phyloP scores from a whole-genome alignment of 352 stramenopile species.

The Albugo candida region DNA sequence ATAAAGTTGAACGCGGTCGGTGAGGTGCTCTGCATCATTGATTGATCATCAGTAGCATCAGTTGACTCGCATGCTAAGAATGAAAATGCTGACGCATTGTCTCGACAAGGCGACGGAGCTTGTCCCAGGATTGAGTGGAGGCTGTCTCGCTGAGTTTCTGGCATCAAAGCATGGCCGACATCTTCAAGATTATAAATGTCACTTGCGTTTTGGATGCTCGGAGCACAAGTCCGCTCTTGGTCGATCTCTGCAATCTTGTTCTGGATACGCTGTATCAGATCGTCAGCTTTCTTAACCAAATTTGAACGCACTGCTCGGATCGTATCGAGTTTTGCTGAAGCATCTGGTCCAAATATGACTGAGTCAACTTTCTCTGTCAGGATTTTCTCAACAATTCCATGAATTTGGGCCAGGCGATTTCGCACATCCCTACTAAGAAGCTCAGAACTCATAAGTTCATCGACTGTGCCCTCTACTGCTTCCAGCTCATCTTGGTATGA shows the following conservation, averaged over 20 bases:
- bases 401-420: constrained; percentile 51
- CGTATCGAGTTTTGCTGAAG: constrained; percentile 42
- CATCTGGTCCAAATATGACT: constrained; percentile 51
- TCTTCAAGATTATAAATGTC: too few relatives aligned
- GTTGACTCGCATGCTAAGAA: too few relatives aligned
- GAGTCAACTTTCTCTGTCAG: constrained; percentile 61
- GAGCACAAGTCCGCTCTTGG: not conserved
- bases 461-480: not conserved
- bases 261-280: constrained; percentile 43
- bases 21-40: too few relatives aligned
- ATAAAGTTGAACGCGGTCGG: too few relatives aligned
- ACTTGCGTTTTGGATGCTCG: too few relatives aligned
- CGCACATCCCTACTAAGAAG: constrained; percentile 20
- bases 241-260: constrained; percentile 13
- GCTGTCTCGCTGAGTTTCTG: too few relatives aligned
- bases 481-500: not conserved
- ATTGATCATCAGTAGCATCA: too few relatives aligned
- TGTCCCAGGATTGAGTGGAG: too few relatives aligned
- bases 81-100: too few relatives aligned
- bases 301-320: constrained; percentile 48
- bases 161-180: too few relatives aligned
- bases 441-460: constrained; percentile 3
- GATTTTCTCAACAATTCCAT: constrained; percentile 55
- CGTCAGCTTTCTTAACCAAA: constrained; percentile 38
- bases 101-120: too few relatives aligned